A percentile compares a stretch with the other conserved stretches of the same genome.
phyloP scores from a whole-genome alignment of 1,139 yeast genomes.

The Suhomyces guaymorum region DNA sequence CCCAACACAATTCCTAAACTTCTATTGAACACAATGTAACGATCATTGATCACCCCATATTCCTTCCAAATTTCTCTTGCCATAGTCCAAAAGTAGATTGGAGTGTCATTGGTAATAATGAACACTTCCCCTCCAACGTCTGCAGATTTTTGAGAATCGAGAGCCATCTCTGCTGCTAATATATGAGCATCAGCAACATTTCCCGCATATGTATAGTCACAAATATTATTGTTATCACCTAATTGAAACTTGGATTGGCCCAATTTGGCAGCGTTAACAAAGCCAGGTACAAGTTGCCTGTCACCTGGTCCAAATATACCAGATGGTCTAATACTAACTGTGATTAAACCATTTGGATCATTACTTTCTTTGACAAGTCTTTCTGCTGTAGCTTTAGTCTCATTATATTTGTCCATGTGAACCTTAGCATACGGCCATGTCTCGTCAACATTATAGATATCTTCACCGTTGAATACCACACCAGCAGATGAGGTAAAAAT shows the following conservation, averaged over 20 bases:
- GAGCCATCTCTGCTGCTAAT: constrained; percentile 77
- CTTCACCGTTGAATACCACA: constrained; percentile 92
- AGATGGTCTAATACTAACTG: constrained; percentile 92
- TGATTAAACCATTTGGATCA: constrained; percentile 55
- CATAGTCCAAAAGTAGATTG: constrained; percentile 95
- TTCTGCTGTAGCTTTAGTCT: constrained; percentile 93
- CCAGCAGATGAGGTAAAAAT: constrained; percentile 98
- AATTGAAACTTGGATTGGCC: constrained; percentile 93
- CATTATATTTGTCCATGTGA: constrained; percentile 96
- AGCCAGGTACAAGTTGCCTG: constrained; percentile 91
- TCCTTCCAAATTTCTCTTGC: constrained; percentile 98
- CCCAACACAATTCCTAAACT: constrained; percentile 80
- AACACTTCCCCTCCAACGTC: constrained; percentile 81
- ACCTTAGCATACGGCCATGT: constrained; percentile 87
- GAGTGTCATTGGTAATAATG: constrained; percentile 90
- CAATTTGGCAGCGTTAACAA: constrained; percentile 75
- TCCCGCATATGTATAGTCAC: constrained; percentile 99
- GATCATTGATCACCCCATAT: constrained; percentile 78
- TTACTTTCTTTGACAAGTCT: constrained; percentile 73
- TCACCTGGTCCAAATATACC: constrained; percentile 99
- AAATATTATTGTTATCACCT: constrained; percentile 89
- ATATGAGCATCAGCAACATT: constrained; percentile 98
- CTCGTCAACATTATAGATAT: constrained; percentile 89
- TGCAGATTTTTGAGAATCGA: constrained; percentile 41
- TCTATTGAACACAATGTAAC: constrained; percentile 67